Evolutionary conservation across 352 stramenopile species (phyloP).

Genomic region (Phytophthora europaea): DNA sequence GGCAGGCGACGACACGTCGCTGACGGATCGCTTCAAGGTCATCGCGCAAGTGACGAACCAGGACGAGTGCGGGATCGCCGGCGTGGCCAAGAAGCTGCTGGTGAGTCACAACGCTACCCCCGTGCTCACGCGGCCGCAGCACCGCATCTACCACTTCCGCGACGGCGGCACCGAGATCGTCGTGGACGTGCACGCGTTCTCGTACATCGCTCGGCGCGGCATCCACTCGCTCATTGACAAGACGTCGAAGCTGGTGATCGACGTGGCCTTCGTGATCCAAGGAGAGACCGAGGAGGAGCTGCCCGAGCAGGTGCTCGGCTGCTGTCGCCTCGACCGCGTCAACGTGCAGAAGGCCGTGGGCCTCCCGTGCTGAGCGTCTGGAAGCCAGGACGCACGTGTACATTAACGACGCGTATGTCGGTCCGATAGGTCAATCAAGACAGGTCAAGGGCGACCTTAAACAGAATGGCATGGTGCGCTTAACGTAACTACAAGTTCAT

Average conservation of each 20-base stretch:
- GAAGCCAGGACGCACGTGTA: slow-evolving; percentile 16
- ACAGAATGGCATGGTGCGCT: neutral
- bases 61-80: slow-evolving; percentile 82
- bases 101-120: slow-evolving; percentile 85
- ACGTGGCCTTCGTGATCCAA: slow-evolving; percentile 90
- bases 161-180: slow-evolving; percentile 78
- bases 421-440: neutral
- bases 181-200: slow-evolving; percentile 86
- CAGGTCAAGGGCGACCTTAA: neutral
- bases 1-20: slow-evolving; percentile 64
- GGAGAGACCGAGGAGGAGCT: slow-evolving; percentile 90
- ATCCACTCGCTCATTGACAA: slow-evolving; percentile 87
- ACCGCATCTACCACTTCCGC: slow-evolving; percentile 85
- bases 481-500: neutral
- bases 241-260: slow-evolving; percentile 83
- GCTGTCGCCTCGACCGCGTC: slow-evolving; percentile 79
- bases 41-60: slow-evolving; percentile 89
- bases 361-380: slow-evolving; percentile 44
- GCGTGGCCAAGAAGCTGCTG: slow-evolving; percentile 82
- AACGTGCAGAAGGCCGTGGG: slow-evolving; percentile 74
- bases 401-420: slow-evolving; percentile 9
- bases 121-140: slow-evolving; percentile 85
- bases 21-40: slow-evolving; percentile 89
- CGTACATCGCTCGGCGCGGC: slow-evolving; percentile 83
- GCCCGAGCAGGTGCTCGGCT: slow-evolving; percentile 87